phyloP scores from a whole-genome alignment of 139 green algal species.

The Desmodesmus armatus region DNA sequence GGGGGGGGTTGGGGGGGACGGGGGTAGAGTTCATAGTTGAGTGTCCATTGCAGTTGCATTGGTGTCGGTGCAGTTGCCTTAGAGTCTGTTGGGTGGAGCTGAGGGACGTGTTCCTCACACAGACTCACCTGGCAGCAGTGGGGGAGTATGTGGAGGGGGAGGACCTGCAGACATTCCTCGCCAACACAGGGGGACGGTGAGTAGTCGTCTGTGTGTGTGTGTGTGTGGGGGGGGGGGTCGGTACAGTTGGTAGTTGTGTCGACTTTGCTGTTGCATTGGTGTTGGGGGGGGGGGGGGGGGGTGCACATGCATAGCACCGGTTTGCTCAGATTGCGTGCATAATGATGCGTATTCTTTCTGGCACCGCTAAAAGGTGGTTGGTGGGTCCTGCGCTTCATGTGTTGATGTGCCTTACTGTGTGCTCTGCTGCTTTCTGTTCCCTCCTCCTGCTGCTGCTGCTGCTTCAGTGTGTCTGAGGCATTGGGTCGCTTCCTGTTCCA shows the following conservation, averaged over 20 bases:
- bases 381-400: background rate
- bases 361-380: background rate
- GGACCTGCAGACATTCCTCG: slow-evolving; percentile 57
- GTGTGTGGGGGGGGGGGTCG: too few species aligned
- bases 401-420: background rate
- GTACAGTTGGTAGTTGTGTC: too few species aligned
- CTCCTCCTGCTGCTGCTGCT: background rate
- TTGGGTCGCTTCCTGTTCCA: slow-evolving; percentile 78
- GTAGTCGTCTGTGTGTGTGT: too few species aligned
- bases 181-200: slow-evolving; percentile 48
- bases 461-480: slow-evolving; percentile 68
- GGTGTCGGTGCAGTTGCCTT: too few species aligned
- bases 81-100: too few species aligned
- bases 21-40: too few species aligned
- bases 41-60: too few species aligned
- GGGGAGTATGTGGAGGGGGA: slow-evolving; percentile 65
- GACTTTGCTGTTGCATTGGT: background rate
- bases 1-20: too few species aligned
- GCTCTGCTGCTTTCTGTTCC: background rate
- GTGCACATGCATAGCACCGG: too few species aligned
- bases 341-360: too few species aligned
- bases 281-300: slow-evolving; percentile 1
- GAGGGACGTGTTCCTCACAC: slow-evolving; percentile 74
- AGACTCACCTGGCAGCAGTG: slow-evolving; percentile 52
- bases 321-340: too few species aligned